Conservation (phyloP, 805 yeast species). For the Candida pseudofarinosa region DNA sequence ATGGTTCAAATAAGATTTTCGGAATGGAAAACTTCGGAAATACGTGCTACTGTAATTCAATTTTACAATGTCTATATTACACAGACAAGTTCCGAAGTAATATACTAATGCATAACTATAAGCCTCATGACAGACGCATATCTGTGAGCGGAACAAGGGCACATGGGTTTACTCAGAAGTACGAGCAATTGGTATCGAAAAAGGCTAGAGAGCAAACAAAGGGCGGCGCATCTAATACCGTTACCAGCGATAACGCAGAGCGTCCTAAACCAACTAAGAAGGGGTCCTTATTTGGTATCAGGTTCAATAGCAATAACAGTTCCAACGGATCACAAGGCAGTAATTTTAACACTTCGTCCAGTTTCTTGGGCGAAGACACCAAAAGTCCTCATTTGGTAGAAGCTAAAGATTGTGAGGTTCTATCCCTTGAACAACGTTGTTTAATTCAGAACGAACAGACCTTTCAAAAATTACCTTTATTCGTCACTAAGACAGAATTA, state of each 20-base stretch:
- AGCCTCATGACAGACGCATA: slow-evolving; percentile 29
- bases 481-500: slow-evolving; percentile 35
- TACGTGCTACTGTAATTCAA: slow-evolving; percentile 93
- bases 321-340: slow-evolving; percentile 1
- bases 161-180: slow-evolving; percentile 36
- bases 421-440: slow-evolving; percentile 31
- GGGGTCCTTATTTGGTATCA: slow-evolving; percentile 37
- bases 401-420: slow-evolving; percentile 30
- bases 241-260: slow-evolving; percentile 10
- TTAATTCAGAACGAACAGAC: slow-evolving; percentile 25
- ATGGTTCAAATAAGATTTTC: slow-evolving; percentile 65
- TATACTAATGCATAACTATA: slow-evolving; percentile 25
- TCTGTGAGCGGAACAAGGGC: slow-evolving; percentile 26
- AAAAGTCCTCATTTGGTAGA: slow-evolving; percentile 15
- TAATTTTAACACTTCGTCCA: neutral
- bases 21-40: slow-evolving; percentile 87
- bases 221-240: slow-evolving; percentile 3
- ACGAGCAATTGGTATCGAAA: slow-evolving; percentile 37
- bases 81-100: slow-evolving; percentile 58
- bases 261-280: slow-evolving; percentile 25
- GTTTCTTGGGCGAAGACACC: slow-evolving; percentile 3
- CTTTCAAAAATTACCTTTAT: slow-evolving; percentile 26
- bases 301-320: slow-evolving; percentile 18
- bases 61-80: slow-evolving; percentile 82
- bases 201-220: slow-evolving; percentile 27